phyloP scores from a whole-genome alignment of 257 asterid genomes.

The Solanum raphanifolium region DNA sequence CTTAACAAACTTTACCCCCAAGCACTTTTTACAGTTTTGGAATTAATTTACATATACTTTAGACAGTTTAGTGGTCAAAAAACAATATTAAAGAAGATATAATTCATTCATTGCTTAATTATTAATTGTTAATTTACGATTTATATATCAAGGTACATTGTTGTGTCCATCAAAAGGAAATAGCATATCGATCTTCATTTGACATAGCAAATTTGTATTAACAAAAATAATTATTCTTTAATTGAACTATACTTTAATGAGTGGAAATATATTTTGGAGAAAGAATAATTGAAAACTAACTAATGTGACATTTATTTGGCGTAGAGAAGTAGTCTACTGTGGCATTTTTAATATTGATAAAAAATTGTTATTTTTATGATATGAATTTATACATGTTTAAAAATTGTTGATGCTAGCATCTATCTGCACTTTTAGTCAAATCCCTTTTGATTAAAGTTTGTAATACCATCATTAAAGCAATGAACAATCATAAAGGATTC shows the following conservation, averaged over 20 bases:
- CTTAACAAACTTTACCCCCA: not conserved
- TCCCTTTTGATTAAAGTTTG: conserved; percentile 5
- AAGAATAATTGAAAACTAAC: not conserved
- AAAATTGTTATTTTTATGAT: not conserved
- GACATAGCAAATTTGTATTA: no score
- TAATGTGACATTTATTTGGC: not conserved
- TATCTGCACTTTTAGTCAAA: not conserved
- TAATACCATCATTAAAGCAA: conserved; percentile 1
- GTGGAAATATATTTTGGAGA: not conserved
- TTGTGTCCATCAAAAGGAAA: no score
- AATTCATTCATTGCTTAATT: not conserved
- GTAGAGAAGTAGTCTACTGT: not conserved
- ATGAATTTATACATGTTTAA: not conserved
- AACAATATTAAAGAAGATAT: not conserved
- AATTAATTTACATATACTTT: not conserved
- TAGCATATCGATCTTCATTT: not conserved
- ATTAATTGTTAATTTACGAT: not conserved
- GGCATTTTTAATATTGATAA: not conserved
- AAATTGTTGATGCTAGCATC: not conserved
- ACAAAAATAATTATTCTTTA: no score
- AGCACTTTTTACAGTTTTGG: not conserved
- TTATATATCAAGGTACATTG: not conserved
- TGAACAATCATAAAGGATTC: not conserved
- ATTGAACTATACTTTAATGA: no score
- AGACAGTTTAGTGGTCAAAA: not conserved